Evolutionary conservation across 2,329 filamentous ascomycete species (phyloP).

Genomic region (Penicillium polonicum): DNA sequence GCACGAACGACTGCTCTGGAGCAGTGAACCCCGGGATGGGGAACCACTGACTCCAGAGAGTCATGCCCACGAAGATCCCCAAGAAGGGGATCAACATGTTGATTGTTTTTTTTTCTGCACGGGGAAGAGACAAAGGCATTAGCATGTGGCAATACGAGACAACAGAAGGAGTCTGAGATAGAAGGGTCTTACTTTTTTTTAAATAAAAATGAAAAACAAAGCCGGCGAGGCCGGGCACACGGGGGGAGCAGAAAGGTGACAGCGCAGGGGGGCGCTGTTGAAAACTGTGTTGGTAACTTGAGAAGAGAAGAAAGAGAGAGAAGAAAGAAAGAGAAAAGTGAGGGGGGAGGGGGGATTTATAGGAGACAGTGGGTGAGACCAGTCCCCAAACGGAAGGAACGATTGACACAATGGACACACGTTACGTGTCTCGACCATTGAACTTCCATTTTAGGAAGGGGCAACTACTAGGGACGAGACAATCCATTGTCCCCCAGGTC

Average conservation of each 20-base stretch:
- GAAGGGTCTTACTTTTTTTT: background rate
- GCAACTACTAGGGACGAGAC: background rate
- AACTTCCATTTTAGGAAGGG: background rate
- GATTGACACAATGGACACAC: background rate
- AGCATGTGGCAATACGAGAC: background rate
- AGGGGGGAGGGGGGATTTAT: background rate
- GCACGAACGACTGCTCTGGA: conserved; percentile 20
- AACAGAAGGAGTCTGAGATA: too few relatives aligned
- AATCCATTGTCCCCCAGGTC: background rate
- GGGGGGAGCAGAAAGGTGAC: background rate
- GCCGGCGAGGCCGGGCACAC: background rate
- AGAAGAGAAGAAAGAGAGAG: conserved; percentile 1
- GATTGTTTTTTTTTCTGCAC: background rate
- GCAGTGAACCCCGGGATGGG: conserved; percentile 22
- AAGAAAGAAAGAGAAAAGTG: conserved; percentile 2
- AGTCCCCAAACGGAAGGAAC: background rate
- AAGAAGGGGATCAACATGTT: conserved; percentile 26
- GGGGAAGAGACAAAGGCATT: background rate
- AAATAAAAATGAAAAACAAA: conserved; percentile 1
- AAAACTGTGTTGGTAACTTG: background rate
- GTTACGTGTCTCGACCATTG: background rate
- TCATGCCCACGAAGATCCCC: conserved; percentile 19
- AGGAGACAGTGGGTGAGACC: background rate
- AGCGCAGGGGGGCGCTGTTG: background rate
- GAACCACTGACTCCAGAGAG: conserved; percentile 26